These are phyloP conservation scores for Barnettozyma botsteinii DNA, from an alignment of 805 yeast species.

Conservation along the genomic window DNA sequence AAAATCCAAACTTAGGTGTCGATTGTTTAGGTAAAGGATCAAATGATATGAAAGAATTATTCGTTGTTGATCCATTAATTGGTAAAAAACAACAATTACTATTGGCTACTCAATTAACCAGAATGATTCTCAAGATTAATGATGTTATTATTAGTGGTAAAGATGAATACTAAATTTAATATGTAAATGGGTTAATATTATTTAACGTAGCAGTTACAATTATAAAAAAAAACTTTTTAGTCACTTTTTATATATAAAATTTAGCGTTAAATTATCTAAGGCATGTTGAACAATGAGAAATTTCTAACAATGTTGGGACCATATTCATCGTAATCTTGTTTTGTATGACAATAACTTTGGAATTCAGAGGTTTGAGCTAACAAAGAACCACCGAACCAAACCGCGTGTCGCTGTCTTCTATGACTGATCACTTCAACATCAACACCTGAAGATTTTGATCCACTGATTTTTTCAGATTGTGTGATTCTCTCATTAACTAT, in stretches of 20 bases:
- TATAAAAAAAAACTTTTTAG: neutral
- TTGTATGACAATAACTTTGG: constrained; percentile 93
- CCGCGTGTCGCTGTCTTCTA: constrained; percentile 96
- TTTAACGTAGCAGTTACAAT: too few species aligned
- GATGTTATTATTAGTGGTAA: constrained; percentile 90
- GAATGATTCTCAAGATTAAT: constrained; percentile 96
- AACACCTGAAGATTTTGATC: constrained; percentile 82
- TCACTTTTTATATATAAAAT: neutral
- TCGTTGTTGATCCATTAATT: constrained; percentile 93
- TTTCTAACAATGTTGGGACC: constrained; percentile 98
- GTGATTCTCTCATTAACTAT: constrained; percentile 87
- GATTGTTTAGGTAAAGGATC: constrained; percentile 88
- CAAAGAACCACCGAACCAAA: constrained; percentile 98
- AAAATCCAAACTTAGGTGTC: constrained; percentile 72
- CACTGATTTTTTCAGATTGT: constrained; percentile 56
- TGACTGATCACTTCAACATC: constrained; percentile 96
- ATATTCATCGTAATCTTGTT: constrained; percentile 93
- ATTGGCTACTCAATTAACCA: constrained; percentile 93
- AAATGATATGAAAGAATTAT: constrained; percentile 88
- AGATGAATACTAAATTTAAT: constrained; percentile 66
- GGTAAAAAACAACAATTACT: constrained; percentile 95
- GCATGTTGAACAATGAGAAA: constrained; percentile 90
- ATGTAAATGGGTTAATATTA: too few species aligned
- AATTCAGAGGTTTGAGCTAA: constrained; percentile 97
- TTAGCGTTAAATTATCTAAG: constrained; percentile 34